These are phyloP conservation scores for Chytridiales sp. DNA, from an alignment of 371 early-diverging fungal species.

Conservation along the genomic window DNA sequence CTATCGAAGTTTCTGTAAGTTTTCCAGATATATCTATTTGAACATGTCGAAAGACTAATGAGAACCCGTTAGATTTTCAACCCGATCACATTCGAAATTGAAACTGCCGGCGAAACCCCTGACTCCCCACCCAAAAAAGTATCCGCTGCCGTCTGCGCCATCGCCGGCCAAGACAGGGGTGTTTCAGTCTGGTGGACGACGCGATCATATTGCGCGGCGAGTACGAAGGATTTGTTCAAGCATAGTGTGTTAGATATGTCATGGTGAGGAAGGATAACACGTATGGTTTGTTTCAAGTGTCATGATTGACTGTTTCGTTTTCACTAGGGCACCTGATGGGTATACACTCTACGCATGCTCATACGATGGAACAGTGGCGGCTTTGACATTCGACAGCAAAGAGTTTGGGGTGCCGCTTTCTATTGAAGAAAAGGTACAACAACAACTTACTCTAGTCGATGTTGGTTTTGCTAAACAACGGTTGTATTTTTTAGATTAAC, in stretches of 20 bases:
- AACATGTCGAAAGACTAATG: constrained; percentile 9
- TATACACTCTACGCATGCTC: constrained; percentile 79
- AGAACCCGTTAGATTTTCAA: constrained; percentile 55
- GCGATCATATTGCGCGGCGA: constrained; percentile 70
- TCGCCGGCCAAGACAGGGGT: constrained; percentile 90
- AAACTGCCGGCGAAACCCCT: constrained; percentile 11
- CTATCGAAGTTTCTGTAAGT: constrained; percentile 87
- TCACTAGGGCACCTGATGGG: constrained; percentile 71
- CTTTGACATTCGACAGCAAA: constrained; percentile 61
- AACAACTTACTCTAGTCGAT: neutral
- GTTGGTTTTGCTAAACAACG: neutral
- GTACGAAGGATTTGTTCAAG: constrained; percentile 71
- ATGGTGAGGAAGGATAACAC: constrained; percentile 80
- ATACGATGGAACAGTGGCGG: constrained; percentile 88
- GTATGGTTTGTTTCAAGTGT: neutral
- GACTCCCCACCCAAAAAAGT: constrained; percentile 34
- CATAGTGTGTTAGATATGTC: constrained; percentile 85
- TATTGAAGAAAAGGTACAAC: constrained; percentile 59
- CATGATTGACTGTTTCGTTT: neutral
- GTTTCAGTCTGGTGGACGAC: constrained; percentile 89
- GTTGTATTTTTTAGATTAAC: neutral
- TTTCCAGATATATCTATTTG: constrained; percentile 9
- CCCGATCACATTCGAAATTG: constrained; percentile 68
- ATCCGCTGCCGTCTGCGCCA: constrained; percentile 70
- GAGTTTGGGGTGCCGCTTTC: constrained; percentile 70